phyloP scores from a whole-genome alignment of 805 yeast genomes.

The Priceomyces medius region DNA sequence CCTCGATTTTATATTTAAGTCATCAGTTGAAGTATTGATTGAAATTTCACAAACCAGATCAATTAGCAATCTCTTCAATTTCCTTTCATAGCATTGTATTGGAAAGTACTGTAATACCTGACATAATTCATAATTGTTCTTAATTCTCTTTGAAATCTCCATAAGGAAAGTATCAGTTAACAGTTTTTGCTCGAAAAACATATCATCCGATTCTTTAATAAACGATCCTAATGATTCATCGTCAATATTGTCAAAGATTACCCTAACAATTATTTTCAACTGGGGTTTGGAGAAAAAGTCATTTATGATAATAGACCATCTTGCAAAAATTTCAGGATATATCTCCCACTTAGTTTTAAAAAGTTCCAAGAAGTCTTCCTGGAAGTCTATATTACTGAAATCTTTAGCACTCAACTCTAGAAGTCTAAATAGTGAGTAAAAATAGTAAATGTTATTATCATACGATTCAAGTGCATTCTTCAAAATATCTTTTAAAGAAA shows the following conservation, averaged over 20 bases:
- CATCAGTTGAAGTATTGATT: conserved; percentile 1
- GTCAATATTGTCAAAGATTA: conserved; percentile 19
- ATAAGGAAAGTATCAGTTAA: conserved; percentile 31
- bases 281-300: conserved; percentile 27
- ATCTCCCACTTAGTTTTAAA: conserved; percentile 12
- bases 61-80: conserved; percentile 15
- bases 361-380: conserved; percentile 13
- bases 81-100: conserved; percentile 43
- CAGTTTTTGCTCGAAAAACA: conserved; percentile 49
- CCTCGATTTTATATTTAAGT: conserved; percentile 10
- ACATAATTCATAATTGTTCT: conserved; percentile 8
- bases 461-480: conserved; percentile 1
- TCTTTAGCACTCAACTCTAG: conserved; percentile 41
- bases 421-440: conserved; percentile 47
- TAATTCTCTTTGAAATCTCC: conserved; percentile 11
- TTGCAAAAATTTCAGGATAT: conserved; percentile 26
- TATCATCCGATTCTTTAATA: conserved; percentile 26
- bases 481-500: neutral
- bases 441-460: conserved; percentile 18
- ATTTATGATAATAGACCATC: conserved; percentile 58
- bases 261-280: conserved; percentile 25
- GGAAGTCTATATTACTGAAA: conserved; percentile 4
- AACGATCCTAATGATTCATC: conserved; percentile 7
- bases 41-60: conserved; percentile 12
- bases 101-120: conserved; percentile 38